These are phyloP conservation scores for Saccharomycopsis javanensis DNA, from an alignment of 805 yeast species.

Conservation along the genomic window DNA sequence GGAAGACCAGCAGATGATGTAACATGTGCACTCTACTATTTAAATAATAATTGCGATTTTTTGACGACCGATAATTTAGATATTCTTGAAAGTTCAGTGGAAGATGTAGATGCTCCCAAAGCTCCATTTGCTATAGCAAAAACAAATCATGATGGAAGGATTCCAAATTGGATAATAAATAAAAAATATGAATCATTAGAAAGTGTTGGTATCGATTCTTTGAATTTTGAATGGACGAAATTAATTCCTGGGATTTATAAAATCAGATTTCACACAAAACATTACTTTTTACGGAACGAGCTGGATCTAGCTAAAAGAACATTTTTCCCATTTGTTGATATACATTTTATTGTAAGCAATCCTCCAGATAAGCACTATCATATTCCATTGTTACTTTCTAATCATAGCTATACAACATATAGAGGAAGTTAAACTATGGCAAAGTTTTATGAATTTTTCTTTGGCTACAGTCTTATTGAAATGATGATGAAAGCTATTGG, in stretches of 20 bases:
- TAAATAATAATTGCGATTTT: conserved; percentile 21
- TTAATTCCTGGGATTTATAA: conserved; percentile 59
- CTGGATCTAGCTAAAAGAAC: conserved; percentile 30
- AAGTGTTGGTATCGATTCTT: not conserved
- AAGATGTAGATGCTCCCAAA: conserved; percentile 23
- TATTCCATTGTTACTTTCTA: conserved; percentile 75
- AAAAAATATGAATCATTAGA: conserved; percentile 12
- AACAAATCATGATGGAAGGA: conserved; percentile 78
- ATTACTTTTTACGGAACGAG: conserved; percentile 38
- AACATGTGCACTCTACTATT: conserved; percentile 46
- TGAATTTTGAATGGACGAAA: conserved; percentile 32
- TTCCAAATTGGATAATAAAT: conserved; percentile 52
- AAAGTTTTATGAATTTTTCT: no score
- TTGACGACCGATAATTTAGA: not conserved
- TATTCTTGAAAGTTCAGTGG: not conserved
- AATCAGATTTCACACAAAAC: conserved; percentile 67
- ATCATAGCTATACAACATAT: conserved; percentile 84
- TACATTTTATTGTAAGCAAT: conserved; percentile 53
- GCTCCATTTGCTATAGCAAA: conserved; percentile 55
- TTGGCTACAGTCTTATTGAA: no score
- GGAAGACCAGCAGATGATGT: conserved; percentile 81
- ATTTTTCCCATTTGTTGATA: conserved; percentile 84
- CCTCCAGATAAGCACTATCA: conserved; percentile 80
- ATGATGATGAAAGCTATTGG: not conserved
- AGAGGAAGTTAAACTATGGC: conserved; percentile 76